Base-by-base conservation (phyloP, 1,284 basidiomycete species). In the Phlebopus sp. region DNA sequence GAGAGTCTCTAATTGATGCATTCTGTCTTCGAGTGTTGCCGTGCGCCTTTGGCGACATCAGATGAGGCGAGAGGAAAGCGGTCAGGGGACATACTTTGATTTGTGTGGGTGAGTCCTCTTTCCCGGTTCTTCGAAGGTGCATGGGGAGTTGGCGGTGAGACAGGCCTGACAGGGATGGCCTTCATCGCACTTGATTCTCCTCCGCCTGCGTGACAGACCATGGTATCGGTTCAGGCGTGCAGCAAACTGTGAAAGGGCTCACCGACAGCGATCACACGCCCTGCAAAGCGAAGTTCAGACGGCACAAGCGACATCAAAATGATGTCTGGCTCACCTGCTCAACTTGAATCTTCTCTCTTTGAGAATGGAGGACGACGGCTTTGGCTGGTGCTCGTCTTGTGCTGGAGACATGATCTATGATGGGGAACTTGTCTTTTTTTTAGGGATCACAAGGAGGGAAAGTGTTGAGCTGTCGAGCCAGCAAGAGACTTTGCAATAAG, bases 261-360 rank as follows among this genome's bases (percentile, higher is more conserved):
- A 90, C 86, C 87, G 80, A 74, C 87, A 90, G 51, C 88, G 84
- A 76, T 90, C 87, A 73, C 87, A 90, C 52, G 87, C 87, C 64
- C 88, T 89, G 51, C 2, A 25, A 51, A 55, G 21, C 42, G 47
- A 39, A 11, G 32, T 38, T 55, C 35, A 49, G 55, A 44, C 30
- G 25, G 46, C 5, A 36, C 43, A 19, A 39, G 17, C 30, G 25
- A n/a, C 19, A 27, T 15, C 37, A 37, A 19, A 17, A 34, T 32
- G 54, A 38, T 18, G 42, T 15, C 37, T 15, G 37, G 69, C 79
- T 40, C 55, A 86, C 88, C 87, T 84, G 78, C 84, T 89, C 50
- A 90, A 69, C 72, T 90, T 90, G 73, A 90, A 90, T 47, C 87
- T 76, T 47, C 88, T 74, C 59, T 90, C 87, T 66, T 88, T 90